Conservation (phyloP, 441 rosid species). For the Populus hybrid region DNA sequence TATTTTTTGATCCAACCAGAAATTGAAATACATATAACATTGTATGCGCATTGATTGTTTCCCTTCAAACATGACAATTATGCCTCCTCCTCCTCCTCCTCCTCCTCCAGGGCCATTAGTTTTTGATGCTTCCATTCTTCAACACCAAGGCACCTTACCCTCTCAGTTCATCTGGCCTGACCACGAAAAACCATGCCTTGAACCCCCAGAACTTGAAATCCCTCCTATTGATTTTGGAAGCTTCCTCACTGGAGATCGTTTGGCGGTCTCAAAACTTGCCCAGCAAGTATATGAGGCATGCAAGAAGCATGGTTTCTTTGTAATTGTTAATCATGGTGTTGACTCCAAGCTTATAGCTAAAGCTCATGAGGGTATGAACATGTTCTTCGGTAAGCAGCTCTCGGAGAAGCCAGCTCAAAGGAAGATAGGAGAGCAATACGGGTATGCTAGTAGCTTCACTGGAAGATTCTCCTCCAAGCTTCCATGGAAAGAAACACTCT, state of each 20-base stretch:
- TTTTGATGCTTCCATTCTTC: conserved; percentile 67
- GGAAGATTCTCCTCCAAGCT: conserved; percentile 83
- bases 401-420: conserved; percentile 69
- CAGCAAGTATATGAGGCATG: conserved; percentile 69
- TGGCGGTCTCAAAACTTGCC: conserved; percentile 40
- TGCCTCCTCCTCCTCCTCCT: conserved; percentile 10
- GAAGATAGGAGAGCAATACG: conserved; percentile 71
- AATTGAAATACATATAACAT: background rate
- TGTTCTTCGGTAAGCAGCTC: conserved; percentile 70
- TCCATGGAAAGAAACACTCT: conserved; percentile 97
- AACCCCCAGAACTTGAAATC: conserved; percentile 56
- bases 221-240: conserved; percentile 68
- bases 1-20: background rate
- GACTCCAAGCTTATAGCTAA: conserved; percentile 47
- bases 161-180: conserved; percentile 88
- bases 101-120: conserved; percentile 17
- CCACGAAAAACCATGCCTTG: conserved; percentile 54
- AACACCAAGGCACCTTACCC: conserved; percentile 52
- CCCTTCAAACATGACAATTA: conserved; percentile 15
- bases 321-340: conserved; percentile 81
- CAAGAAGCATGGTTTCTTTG: conserved; percentile 82
- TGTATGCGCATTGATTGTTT: background rate
- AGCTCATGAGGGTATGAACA: conserved; percentile 66
- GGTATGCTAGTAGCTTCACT: conserved; percentile 91
- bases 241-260: conserved; percentile 50